A percentile compares a stretch with the other conserved stretches of the same genome.
phyloP scores from a whole-genome alignment of 495 filamentous ascomycete genomes.

The Neurospora sp. region DNA sequence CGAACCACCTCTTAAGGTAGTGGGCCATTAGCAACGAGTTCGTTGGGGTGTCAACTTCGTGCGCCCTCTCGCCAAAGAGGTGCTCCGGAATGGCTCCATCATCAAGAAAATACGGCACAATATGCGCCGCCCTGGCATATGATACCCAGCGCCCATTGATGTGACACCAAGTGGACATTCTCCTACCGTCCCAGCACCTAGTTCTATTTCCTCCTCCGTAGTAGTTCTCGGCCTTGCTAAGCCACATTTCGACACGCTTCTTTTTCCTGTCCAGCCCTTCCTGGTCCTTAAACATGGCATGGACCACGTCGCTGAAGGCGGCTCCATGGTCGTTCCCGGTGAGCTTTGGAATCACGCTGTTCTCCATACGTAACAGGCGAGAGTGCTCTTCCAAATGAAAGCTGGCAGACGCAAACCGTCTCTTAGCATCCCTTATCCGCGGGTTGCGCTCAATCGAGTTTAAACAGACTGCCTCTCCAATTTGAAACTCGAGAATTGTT shows the following conservation, averaged over 20 bases:
- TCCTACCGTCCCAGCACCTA: too few relatives aligned
- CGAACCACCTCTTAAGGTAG: neutral
- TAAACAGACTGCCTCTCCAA: too few relatives aligned
- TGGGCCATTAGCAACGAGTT: neutral
- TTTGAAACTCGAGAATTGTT: too few relatives aligned
- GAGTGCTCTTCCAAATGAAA: neutral
- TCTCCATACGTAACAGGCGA: neutral
- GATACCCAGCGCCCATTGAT: neutral
- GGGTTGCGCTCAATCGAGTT: too few relatives aligned
- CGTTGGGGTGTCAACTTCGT: neutral
- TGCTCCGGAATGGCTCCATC: neutral
- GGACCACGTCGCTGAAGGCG: neutral
- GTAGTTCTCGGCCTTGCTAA: neutral
- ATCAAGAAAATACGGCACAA: neutral
- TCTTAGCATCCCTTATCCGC: neutral
- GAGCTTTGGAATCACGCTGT: neutral
- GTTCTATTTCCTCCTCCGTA: neutral
- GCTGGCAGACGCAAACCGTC: neutral
- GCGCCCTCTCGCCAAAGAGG: neutral
- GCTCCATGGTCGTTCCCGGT: neutral
- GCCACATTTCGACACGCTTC: neutral
- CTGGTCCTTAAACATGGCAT: neutral
- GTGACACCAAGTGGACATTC: neutral
- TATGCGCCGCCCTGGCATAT: neutral
- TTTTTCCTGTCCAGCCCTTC: neutral